Evolutionary conservation across 805 yeast genomes (phyloP), one percentile per base, ranked within the genome.

Genomic region (Cyberlindnera mycetangii): DNA sequence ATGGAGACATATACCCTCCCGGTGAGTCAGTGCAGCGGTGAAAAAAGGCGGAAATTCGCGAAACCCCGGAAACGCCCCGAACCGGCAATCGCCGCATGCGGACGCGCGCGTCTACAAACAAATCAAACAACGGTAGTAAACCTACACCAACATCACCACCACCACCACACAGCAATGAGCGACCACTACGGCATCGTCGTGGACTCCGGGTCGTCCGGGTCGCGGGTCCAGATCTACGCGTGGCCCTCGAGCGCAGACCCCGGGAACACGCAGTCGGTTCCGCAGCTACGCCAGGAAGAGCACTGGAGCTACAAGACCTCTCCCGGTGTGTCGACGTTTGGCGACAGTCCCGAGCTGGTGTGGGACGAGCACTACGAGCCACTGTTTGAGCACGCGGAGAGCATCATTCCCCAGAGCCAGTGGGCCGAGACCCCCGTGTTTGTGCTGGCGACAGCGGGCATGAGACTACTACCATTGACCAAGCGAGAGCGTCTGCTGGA

Each of bases 151-250:
- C 28, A 7, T n/a, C n/a, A n/a, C n/a, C n/a, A n/a, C n/a, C n/a
- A n/a, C n/a, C n/a, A n/a, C n/a, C n/a, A n/a, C n/a, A n/a, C 7
- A 11, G 5, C 46, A 52, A 42, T 42, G 18, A 47, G 51, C 31
- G 53, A 59, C 22, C 56, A 72, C 40, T 90, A 87, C 69, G 97
- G 96, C 21, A 83, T 93, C 24, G 95, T 92, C 14, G 76, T 92
- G 3, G 99, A 92, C 64, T 89, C 97, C 0, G 99, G 99, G 1
- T 89, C 97, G 1, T 86, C 96, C 0, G 99, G 99, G 1, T 89
- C 97, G 4, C 71, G 99, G 42, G 74, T 86, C 14, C 90, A 88
- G 62, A 77, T 92, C 10, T 92, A 87, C 61, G 72, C 75, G 48
- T 92, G 97, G 97, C 74, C 75, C 19, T 9, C 14, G 16, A 25